Conservation (phyloP, 768 basidiomycete genomes). For the Pluteus cervinus region DNA sequence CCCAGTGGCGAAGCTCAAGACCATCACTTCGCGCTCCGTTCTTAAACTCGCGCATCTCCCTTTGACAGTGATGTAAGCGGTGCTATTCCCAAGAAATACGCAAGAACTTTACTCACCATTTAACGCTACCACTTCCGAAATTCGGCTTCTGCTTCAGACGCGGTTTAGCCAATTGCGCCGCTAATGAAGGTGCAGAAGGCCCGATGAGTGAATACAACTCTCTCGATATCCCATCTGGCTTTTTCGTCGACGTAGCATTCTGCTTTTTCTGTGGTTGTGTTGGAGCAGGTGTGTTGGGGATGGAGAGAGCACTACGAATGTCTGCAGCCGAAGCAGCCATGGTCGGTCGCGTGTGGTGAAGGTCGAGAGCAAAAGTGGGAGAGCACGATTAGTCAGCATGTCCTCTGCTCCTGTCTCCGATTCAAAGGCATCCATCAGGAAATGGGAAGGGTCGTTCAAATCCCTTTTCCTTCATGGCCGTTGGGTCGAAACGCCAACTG, state of each 20-base stretch:
- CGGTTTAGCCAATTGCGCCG: slow-evolving; percentile 73
- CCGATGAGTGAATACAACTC: slow-evolving; percentile 95
- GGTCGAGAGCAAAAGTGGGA: too few relatives aligned
- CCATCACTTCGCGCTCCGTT: slow-evolving; percentile 65
- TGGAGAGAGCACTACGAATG: slow-evolving; percentile 76
- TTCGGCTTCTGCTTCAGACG: slow-evolving; percentile 85
- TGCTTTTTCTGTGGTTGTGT: slow-evolving; percentile 46
- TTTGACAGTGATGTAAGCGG: slow-evolving; percentile 20
- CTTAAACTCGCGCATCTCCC: slow-evolving; percentile 73
- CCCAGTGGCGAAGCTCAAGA: slow-evolving; percentile 82
- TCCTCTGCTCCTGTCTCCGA: too few relatives aligned
- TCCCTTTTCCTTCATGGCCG: too few relatives aligned
- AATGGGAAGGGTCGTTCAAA: too few relatives aligned
- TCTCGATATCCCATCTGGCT: slow-evolving; percentile 87
- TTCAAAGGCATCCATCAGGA: too few relatives aligned
- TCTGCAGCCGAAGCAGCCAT: slow-evolving; percentile 77
- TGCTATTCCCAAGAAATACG: background rate
- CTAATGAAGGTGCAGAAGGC: slow-evolving; percentile 83
- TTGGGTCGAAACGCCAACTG: too few relatives aligned
- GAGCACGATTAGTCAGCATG: too few relatives aligned
- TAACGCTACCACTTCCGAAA: slow-evolving; percentile 56
- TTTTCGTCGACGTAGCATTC: slow-evolving; percentile 36
- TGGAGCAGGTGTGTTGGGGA: slow-evolving; percentile 41
- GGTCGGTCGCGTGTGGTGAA: too few relatives aligned
- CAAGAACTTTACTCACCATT: slow-evolving; percentile 48